These are phyloP conservation scores for Zygosaccharomyces sapae DNA, from an alignment of 1,139 yeast genomes.

Conservation along the genomic window DNA sequence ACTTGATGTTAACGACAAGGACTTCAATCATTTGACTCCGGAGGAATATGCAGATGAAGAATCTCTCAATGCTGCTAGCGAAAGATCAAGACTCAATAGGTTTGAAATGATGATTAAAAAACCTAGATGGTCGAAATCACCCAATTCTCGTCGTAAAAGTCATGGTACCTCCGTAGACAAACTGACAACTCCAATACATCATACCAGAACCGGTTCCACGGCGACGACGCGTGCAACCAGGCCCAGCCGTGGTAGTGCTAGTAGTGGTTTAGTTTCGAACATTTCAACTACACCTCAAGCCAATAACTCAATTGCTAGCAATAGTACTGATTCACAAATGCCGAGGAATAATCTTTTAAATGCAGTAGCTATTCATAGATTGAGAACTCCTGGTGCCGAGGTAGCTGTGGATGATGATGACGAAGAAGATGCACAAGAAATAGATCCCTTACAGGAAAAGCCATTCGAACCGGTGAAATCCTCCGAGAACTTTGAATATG, in stretches of 20 bases:
- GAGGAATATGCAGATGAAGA: constrained; percentile 9
- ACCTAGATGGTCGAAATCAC: constrained; percentile 24
- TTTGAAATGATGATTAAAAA: constrained; percentile 25
- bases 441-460: background rate
- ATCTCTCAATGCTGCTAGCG: constrained; percentile 12
- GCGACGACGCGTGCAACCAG: constrained; percentile 8
- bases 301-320: constrained; percentile 6
- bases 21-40: constrained; percentile 2
- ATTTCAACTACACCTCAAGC: background rate
- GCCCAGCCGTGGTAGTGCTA: constrained; percentile 12
- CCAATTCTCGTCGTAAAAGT: constrained; percentile 14
- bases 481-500: constrained; percentile 1
- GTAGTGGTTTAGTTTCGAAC: constrained; percentile 3
- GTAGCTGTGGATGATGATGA: constrained; percentile 15
- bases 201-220: constrained; percentile 1
- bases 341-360: constrained; percentile 10
- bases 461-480: constrained; percentile 4
- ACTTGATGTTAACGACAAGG: background rate
- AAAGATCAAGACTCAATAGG: constrained; percentile 15
- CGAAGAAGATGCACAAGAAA: constrained; percentile 9
- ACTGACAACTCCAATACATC: constrained; percentile 4
- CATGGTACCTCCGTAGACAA: constrained; percentile 12
- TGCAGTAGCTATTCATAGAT: constrained; percentile 12
- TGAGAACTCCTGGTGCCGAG: constrained; percentile 9
- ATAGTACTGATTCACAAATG: constrained; percentile 4